Percentiles rank a stretch among this genome's conserved stretches.
These are phyloP conservation scores for Ceratocystiopsis brevicomis DNA, from an alignment of 2,329 filamentous ascomycete genomes.

Conservation along the genomic window DNA sequence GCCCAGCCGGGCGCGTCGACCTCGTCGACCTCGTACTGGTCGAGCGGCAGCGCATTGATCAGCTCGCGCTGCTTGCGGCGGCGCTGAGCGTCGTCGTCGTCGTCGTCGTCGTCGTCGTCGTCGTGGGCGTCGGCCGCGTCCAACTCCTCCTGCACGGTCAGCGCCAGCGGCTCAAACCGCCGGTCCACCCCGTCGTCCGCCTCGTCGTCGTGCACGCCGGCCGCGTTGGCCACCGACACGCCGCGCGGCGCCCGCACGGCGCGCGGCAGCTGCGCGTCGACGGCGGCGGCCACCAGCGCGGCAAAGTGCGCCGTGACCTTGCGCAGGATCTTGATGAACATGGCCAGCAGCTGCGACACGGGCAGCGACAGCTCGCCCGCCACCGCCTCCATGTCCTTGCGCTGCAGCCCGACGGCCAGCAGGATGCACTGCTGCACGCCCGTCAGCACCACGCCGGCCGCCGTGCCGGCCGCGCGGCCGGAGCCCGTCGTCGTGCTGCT, in stretches of 20 bases:
- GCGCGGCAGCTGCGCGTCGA: conserved; percentile 44
- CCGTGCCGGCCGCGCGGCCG: neutral
- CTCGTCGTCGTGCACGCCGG: conserved; percentile 51
- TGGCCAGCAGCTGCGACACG: conserved; percentile 67
- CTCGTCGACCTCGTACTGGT: conserved; percentile 53
- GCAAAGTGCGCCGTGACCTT: conserved; percentile 72
- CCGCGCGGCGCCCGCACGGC: conserved; percentile 29
- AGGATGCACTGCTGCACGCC: conserved; percentile 77
- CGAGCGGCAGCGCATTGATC: conserved; percentile 77
- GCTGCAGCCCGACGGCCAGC: conserved; percentile 77
- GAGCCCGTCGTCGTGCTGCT: too few relatives aligned
- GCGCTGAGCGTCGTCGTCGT: conserved; percentile 63
- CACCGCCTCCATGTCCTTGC: conserved; percentile 66
- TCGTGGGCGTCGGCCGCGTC: conserved; percentile 34
- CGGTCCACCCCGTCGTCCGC: conserved; percentile 46
- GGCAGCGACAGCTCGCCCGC: conserved; percentile 61
- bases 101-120: conserved; percentile 55
- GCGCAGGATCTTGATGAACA: conserved; percentile 91
- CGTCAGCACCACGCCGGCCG: conserved; percentile 43
- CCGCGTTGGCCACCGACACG: conserved; percentile 38
- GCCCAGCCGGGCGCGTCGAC: conserved; percentile 42
- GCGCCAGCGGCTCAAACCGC: conserved; percentile 51
- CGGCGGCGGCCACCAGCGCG: conserved; percentile 53
- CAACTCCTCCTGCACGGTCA: conserved; percentile 61
- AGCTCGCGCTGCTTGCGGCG: conserved; percentile 56